Evolutionary conservation across 148 eudicot species (phyloP), one percentile per base, ranked within the genome.

Genomic region (Beta vulgaris): DNA sequence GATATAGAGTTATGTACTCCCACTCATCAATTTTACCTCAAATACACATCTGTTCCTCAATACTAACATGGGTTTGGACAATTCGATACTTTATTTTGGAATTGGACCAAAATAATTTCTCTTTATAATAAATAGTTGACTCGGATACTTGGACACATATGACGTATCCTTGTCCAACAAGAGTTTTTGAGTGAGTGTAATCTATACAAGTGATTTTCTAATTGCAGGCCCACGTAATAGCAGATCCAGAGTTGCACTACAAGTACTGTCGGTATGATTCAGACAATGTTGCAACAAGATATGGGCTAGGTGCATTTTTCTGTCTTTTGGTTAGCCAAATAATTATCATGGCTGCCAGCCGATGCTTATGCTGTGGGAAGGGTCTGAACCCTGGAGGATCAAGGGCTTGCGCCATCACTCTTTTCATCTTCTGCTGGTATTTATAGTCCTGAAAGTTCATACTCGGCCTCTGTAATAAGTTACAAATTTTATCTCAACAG

Each of bases 401-500:
- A 8, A 84, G 98, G 78, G 92, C 94, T 78, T 91, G 90, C 79
- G 92, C 98, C 34, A 51, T 91, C 72, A 78, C 88, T 59, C 97
- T 93, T 35, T 91, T 93, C 90, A 88, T 89, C 25, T n/a, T 83
- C 73, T 93, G 97, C 90, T 93, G 98, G 98, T 93, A 21, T 28
- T 44, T 14, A 29, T 1, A 57, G 48, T 13, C 6, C 55, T 63
- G 25, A 71, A 26, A 23, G 15, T 53, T 37, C 48, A n/a, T 65
- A 12, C 26, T 4, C 43, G 9, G 43, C 43, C 9, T 39, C 43
- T 39, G 9, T 39, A 39, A 4, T 3, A 9, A 39, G 4, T 39
- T 19, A 3, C 57, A 21, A n/a, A 14, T 25, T 23, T 59, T 59
- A 55, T 25, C 26, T 55, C 6, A 55, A 23, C 60, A 55, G 12